Percentiles rank a stretch among this genome's conserved stretches.
These are phyloP conservation scores for Colletotrichum tropicale DNA, from an alignment of 2,329 filamentous ascomycete genomes.

Conservation along the genomic window DNA sequence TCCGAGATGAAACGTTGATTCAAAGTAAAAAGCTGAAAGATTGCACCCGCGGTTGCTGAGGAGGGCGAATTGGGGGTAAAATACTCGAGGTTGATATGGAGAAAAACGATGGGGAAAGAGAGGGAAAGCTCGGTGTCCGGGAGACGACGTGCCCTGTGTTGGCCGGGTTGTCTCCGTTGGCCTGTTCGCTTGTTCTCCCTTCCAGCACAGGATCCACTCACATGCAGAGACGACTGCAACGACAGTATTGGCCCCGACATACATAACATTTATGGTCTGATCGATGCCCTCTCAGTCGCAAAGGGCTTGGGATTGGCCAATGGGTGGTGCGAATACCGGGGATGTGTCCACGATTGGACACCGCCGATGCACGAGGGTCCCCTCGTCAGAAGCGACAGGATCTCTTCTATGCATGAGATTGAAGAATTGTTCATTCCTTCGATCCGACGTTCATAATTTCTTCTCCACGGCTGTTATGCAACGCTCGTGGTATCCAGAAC, in stretches of 20 bases:
- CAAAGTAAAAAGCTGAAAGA: background rate
- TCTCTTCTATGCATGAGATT: no score
- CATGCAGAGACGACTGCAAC: background rate
- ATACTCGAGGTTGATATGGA: background rate
- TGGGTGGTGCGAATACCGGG: background rate
- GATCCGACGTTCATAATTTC: no score
- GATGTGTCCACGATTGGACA: background rate
- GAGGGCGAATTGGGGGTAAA: background rate
- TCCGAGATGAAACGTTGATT: background rate
- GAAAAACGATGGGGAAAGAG: background rate
- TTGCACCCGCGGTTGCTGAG: background rate
- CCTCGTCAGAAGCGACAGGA: no score
- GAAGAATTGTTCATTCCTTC: no score
- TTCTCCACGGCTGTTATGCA: no score
- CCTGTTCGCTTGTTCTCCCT: background rate
- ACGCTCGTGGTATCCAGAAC: no score
- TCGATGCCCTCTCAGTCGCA: background rate
- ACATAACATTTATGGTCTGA: background rate
- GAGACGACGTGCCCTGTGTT: background rate
- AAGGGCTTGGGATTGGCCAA: background rate
- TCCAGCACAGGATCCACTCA: background rate
- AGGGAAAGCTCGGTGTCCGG: background rate
- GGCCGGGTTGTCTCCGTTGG: background rate
- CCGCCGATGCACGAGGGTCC: background rate
- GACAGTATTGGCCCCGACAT: background rate